Conservation (phyloP, 2,329 filamentous ascomycete genomes). For the Pseudophaeomoniella oleicola region DNA sequence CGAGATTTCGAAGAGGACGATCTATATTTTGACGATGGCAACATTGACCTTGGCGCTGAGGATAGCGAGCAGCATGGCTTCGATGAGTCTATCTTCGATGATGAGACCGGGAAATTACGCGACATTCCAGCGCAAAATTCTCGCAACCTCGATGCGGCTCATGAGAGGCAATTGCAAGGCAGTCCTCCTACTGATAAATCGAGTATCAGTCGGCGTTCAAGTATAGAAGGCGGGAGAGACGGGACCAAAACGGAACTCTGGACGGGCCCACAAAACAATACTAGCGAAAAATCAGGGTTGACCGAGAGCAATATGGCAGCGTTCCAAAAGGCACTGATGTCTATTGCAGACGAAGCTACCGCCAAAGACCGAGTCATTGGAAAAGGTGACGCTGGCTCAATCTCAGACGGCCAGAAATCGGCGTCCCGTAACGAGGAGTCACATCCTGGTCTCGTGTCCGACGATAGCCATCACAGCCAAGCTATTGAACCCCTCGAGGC, state of each 20-base stretch:
- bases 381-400: slow-evolving; percentile 33
- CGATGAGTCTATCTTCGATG: slow-evolving; percentile 34
- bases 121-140: slow-evolving; percentile 13
- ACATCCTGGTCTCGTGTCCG: slow-evolving; percentile 31
- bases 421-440: slow-evolving; percentile 21
- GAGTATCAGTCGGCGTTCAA: too few species aligned
- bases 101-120: slow-evolving; percentile 24
- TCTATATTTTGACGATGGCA: slow-evolving; percentile 32
- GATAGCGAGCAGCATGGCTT: slow-evolving; percentile 18
- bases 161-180: too few species aligned
- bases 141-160: slow-evolving; percentile 9
- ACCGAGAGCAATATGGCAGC: slow-evolving; percentile 48
- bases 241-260: too few species aligned
- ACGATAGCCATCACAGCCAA: slow-evolving; percentile 34
- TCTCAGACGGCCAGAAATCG: slow-evolving; percentile 20
- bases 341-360: slow-evolving; percentile 63
- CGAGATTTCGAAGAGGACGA: slow-evolving; percentile 21
- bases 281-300: slow-evolving; percentile 15
- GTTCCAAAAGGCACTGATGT: slow-evolving; percentile 73
- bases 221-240: too few species aligned
- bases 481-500: slow-evolving; percentile 23
- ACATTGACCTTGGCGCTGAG: slow-evolving; percentile 9
- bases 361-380: slow-evolving; percentile 62
- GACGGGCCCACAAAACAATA: slow-evolving; percentile 1
- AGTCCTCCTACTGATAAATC: not conserved